Percentiles rank a stretch among this genome's conserved stretches.
Evolutionary conservation across 2,329 filamentous ascomycete species (phyloP).

Genomic region (Colletotrichum salicis): DNA sequence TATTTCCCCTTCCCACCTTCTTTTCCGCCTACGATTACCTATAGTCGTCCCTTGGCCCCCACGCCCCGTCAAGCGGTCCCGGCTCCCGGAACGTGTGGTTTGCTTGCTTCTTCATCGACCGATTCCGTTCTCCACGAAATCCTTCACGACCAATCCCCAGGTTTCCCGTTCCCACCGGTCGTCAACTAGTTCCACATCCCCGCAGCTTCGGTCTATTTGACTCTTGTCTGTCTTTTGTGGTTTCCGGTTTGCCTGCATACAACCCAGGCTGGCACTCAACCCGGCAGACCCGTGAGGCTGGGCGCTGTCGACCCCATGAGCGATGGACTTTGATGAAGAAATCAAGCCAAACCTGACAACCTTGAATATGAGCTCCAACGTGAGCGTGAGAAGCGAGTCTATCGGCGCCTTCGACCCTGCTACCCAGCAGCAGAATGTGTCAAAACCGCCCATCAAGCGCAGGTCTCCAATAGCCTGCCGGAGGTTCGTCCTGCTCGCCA

Average conservation of each 20-base stretch:
- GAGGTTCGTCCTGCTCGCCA: slow-evolving; percentile 51
- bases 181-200: slow-evolving; percentile 14
- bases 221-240: not conserved
- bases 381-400: slow-evolving; percentile 26
- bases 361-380: slow-evolving; percentile 19
- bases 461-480: slow-evolving; percentile 64
- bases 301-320: slow-evolving; percentile 8
- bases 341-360: slow-evolving; percentile 28
- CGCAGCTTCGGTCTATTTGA: slow-evolving; percentile 6
- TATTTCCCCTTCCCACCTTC: not conserved
- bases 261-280: not conserved
- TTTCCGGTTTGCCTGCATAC: not conserved
- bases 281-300: not conserved
- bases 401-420: slow-evolving; percentile 11
- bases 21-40: slow-evolving; percentile 10
- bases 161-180: slow-evolving; percentile 11
- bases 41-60: slow-evolving; percentile 24
- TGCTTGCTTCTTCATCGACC: slow-evolving; percentile 10
- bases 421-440: slow-evolving; percentile 14
- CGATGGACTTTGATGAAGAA: slow-evolving; percentile 35
- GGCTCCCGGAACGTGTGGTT: slow-evolving; percentile 4
- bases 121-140: slow-evolving; percentile 16
- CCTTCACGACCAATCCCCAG: slow-evolving; percentile 17
- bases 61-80: slow-evolving; percentile 15
- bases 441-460: slow-evolving; percentile 53